These are phyloP conservation scores for Graphiopsis chlorocephala DNA, from an alignment of 2,329 filamentous ascomycete species.

Conservation along the genomic window DNA sequence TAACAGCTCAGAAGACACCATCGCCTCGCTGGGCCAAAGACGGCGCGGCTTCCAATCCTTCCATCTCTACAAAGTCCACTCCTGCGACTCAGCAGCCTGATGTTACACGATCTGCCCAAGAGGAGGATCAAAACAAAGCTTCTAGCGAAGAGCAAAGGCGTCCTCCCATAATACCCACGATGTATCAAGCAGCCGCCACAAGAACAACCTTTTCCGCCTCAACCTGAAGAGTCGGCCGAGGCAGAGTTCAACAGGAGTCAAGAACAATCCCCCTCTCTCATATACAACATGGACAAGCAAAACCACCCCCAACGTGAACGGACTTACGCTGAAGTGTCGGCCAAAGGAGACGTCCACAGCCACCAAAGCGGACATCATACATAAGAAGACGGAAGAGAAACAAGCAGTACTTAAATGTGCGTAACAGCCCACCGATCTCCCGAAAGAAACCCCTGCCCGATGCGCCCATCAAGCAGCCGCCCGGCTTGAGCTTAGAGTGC, in stretches of 20 bases:
- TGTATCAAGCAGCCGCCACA: not conserved
- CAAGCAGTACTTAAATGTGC: not conserved
- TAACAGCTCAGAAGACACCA: not conserved
- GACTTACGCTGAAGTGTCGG: not conserved
- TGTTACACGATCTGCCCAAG: not conserved
- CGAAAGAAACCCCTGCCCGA: not conserved
- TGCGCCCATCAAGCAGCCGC: conserved; percentile 8
- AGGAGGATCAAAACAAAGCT: not conserved
- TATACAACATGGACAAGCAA: not conserved
- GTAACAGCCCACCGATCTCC: not conserved
- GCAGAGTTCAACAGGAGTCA: not conserved
- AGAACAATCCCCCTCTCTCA: not conserved
- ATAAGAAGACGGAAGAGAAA: not conserved
- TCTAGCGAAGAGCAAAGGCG: not conserved
- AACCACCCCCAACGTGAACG: not conserved
- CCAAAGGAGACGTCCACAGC: not conserved
- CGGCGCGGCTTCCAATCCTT: too few relatives aligned
- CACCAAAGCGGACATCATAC: not conserved
- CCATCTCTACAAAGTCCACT: not conserved
- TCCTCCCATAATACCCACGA: not conserved
- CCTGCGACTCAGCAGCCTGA: not conserved
- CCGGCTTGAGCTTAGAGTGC: not conserved
- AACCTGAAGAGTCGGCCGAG: not conserved
- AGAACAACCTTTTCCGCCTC: not conserved
- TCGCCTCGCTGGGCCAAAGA: not conserved